These are phyloP conservation scores for Dioszegia hungarica DNA, from an alignment of 768 basidiomycete genomes.

Conservation along the genomic window DNA sequence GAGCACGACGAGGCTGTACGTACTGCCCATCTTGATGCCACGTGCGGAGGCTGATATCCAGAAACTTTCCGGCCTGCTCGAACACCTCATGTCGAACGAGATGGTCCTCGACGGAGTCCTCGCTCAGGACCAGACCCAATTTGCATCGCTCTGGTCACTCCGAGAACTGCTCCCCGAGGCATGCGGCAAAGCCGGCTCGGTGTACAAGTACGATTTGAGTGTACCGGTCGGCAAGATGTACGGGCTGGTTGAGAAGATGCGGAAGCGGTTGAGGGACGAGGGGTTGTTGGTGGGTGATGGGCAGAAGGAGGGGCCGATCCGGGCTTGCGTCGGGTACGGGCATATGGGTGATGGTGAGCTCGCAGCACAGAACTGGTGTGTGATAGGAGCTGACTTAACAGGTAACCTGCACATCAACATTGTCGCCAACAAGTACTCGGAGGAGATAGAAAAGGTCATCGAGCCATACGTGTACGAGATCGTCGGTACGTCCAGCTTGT, in stretches of 20 bases:
- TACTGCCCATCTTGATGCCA: not conserved
- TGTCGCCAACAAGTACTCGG: slow-evolving; percentile 71
- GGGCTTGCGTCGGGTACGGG: slow-evolving; percentile 85
- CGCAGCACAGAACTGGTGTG: not conserved
- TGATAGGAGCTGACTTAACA: slow-evolving; percentile 38
- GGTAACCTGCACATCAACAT: slow-evolving; percentile 94
- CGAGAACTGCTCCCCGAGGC: slow-evolving; percentile 91
- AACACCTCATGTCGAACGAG: slow-evolving; percentile 68
- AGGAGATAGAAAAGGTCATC: slow-evolving; percentile 76
- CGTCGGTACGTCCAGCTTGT: slow-evolving; percentile 60
- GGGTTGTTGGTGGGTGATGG: slow-evolving; percentile 58
- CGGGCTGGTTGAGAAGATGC: slow-evolving; percentile 72
- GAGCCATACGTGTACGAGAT: slow-evolving; percentile 95
- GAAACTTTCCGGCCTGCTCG: slow-evolving; percentile 80
- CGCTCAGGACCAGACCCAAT: slow-evolving; percentile 84
- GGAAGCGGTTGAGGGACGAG: slow-evolving; percentile 59
- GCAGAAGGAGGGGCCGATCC: slow-evolving; percentile 53
- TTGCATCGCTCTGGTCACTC: slow-evolving; percentile 81
- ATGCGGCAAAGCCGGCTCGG: slow-evolving; percentile 76
- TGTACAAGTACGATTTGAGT: slow-evolving; percentile 95
- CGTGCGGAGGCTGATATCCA: slow-evolving; percentile 44
- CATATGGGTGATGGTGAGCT: slow-evolving; percentile 89
- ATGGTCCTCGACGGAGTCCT: slow-evolving; percentile 85
- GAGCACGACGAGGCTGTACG: slow-evolving; percentile 90
- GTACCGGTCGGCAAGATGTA: slow-evolving; percentile 83